Evolutionary conservation across 1,284 basidiomycete species (phyloP), one percentile per base, ranked within the genome.

Genomic region (Cutaneotrichosporon cutaneum): DNA sequence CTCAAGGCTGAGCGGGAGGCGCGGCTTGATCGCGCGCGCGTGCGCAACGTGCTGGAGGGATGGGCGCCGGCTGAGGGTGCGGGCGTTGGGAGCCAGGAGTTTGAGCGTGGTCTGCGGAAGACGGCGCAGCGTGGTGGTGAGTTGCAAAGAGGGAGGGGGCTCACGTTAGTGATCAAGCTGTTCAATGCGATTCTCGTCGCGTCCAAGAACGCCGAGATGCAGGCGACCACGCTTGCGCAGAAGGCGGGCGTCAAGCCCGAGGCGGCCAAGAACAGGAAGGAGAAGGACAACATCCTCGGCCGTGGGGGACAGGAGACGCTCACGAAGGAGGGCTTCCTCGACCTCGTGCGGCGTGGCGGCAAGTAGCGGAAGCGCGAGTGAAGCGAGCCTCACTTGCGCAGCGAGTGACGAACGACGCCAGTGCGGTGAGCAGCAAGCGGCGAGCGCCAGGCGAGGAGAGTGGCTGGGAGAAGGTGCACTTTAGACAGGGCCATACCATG

Each of bases 291-390:
- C 61, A 66, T 80, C 18, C 67, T 80, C 11, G 80, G 80, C 30
- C 59, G 75, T 64, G 71, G 79, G 9, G 74, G 68, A 2, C 76
- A 74, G 54, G 77, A 77, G 52, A 67, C 70, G 7, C 69, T 81
- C 59, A 81, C 79, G 16, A 79, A 78, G 64, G 80, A 81, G 70
- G 72, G 72, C n/a, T 81, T 81, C 75, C 72, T 80, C 66, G 80
- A 80, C 59, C 66, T 81, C 63, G 76, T 81, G 58, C 77, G 78
- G 67, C 50, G 33, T 18, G 57, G 57, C 5, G 56, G 44, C 21
- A 58, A 58, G 56, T 58, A 58, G 47, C 13, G 21, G n/a, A n/a
- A n/a, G 33, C 27, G 24, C 27, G 32, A 8, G 24, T 6, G 47
- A 18, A 24, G 10, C 2, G 47, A 6, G 26, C 7, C 6, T 50